Evolutionary conservation across 805 yeast species (phyloP), one percentile per base, ranked within the genome.

Genomic region (Saccharomycopsis fodiens): DNA sequence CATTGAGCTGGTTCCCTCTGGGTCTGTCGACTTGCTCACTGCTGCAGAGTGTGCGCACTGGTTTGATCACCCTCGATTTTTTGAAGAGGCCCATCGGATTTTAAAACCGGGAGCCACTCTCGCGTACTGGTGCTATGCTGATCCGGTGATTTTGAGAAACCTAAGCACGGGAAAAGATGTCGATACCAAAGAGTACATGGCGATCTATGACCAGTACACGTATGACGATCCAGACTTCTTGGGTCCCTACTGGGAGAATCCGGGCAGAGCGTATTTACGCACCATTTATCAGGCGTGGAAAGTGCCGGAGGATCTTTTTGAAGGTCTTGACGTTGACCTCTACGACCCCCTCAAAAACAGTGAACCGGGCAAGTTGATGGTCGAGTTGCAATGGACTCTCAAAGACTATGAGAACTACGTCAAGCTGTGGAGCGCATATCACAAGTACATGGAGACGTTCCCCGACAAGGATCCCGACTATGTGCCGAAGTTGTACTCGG

Each of bases 241-340:
- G 39, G 89, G 89, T 0, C 78, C 79, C 0, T 77, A 76, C 57
- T 89, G 97, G 97, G 84, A 85, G 55, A 83, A 82, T 54, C 93
- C 95, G 0, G 97, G 96, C 0, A 67, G 95, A 41, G 44, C 57
- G 4, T 63, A 72, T 12, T 60, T 89, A 30, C 65, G 79, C 42
- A 51, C 64, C 5, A 56, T 69, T 47, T 68, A 74, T 50, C 55
- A 52, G 13, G 73, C 65, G 10, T 66, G 78, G 3, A 58, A 65
- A 29, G 54, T 72, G 3, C 78, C 82, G 2, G n/a, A n/a, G n/a
- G n/a, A n/a, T n/a, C n/a, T n/a, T n/a, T n/a, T n/a, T n/a, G n/a
- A n/a, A n/a, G n/a, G n/a, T n/a, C n/a, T n/a, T n/a, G n/a, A n/a
- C n/a, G n/a, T n/a, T n/a, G n/a, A n/a, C n/a, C n/a, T n/a, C n/a